Conservation (phyloP, 108 stramenopile species). For the Cyclotella distinguenda region DNA sequence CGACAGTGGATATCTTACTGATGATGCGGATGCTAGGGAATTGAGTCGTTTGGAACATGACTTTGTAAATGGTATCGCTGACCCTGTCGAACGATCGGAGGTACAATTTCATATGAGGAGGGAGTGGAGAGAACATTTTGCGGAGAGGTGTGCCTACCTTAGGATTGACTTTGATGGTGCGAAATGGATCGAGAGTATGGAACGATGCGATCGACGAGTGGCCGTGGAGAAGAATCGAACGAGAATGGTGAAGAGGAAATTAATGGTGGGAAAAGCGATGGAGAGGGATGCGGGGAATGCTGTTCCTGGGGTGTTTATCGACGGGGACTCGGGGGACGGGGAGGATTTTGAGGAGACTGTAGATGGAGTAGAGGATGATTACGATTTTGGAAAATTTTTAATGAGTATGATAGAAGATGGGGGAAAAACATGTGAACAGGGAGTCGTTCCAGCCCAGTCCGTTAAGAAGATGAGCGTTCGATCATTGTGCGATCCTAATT, state of each 20-base stretch:
- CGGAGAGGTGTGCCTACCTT: conserved; percentile 51
- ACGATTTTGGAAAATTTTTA: conserved; percentile 32
- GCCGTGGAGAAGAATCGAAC: conserved; percentile 72
- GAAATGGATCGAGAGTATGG: conserved; percentile 72
- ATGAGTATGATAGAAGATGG: conserved; percentile 13
- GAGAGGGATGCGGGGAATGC: conserved; percentile 55
- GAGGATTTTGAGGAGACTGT: conserved; percentile 20
- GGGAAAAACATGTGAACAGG: background rate
- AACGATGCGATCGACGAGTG: conserved; percentile 73
- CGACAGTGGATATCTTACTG: conserved; percentile 44
- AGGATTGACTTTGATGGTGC: conserved; percentile 69
- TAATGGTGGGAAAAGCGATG: conserved; percentile 84
- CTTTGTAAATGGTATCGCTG: conserved; percentile 62
- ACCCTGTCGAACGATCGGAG: conserved; percentile 73
- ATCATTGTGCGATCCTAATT: conserved; percentile 18
- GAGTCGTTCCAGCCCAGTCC: background rate
- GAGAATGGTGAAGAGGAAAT: conserved; percentile 63
- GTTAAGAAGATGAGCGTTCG: background rate
- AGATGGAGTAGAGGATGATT: conserved; percentile 11
- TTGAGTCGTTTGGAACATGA: conserved; percentile 66
- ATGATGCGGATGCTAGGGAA: conserved; percentile 51
- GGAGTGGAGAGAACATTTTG: conserved; percentile 87
- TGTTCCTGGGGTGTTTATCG: conserved; percentile 77
- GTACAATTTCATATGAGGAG: conserved; percentile 84
- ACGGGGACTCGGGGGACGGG: conserved; percentile 16